phyloP scores from a whole-genome alignment of 2,329 filamentous ascomycete genomes.

The Ceratocystis cacaofunesta region DNA sequence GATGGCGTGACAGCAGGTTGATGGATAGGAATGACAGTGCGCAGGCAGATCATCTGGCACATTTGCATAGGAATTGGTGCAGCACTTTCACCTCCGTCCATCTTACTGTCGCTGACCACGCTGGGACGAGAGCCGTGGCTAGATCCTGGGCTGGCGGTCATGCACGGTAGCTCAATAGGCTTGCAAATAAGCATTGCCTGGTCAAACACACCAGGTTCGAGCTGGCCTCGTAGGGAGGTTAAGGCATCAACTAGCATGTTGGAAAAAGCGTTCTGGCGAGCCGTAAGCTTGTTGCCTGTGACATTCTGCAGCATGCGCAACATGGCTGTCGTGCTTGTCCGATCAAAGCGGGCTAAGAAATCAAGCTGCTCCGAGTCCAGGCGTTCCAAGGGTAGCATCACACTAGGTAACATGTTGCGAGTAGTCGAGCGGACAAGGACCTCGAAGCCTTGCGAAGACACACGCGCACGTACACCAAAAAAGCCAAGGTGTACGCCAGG shows the following conservation, averaged over 20 bases:
- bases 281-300: conserved; percentile 25
- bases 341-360: conserved; percentile 37
- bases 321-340: conserved; percentile 28
- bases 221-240: conserved; percentile 27
- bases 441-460: conserved; percentile 43
- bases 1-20: conserved; percentile 30
- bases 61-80: neutral
- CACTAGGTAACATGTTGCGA: conserved; percentile 45
- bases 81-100: neutral
- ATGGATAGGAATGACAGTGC: conserved; percentile 47
- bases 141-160: neutral
- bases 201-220: conserved; percentile 32
- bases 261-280: conserved; percentile 31
- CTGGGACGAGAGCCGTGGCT: neutral
- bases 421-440: conserved; percentile 43
- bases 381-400: conserved; percentile 36
- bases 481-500: conserved; percentile 43
- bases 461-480: conserved; percentile 40
- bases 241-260: conserved; percentile 31
- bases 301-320: conserved; percentile 26
- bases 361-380: conserved; percentile 42
- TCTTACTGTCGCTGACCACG: neutral
- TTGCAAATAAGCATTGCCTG: conserved; percentile 32
- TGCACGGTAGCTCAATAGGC: conserved; percentile 30
- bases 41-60: conserved; percentile 37